These are phyloP conservation scores for Rhizophlyctis rosea DNA, from an alignment of 192 early-diverging fungal genomes.

Conservation along the genomic window DNA sequence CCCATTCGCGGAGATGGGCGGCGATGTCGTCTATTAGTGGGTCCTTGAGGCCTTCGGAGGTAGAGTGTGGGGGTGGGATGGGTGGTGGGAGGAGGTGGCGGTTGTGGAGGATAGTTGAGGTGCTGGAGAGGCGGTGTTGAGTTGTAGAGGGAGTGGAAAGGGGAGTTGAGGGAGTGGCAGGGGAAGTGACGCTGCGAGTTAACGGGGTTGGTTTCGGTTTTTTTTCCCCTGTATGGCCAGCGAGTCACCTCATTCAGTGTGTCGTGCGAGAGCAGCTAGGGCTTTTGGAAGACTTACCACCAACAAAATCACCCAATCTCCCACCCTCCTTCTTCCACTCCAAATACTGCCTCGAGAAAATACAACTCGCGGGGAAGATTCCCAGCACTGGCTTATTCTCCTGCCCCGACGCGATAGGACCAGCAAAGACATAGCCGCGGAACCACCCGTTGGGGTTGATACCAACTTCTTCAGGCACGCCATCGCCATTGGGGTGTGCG, in stretches of 20 bases:
- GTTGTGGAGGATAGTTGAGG: background rate
- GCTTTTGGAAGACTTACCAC: no score
- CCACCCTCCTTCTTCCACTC: no score
- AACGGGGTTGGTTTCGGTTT: no score
- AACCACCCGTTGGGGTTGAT: conserved; percentile 57
- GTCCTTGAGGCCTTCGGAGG: conserved; percentile 45
- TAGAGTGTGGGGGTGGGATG: background rate
- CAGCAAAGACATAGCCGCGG: conserved; percentile 59
- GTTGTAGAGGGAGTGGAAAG: no score
- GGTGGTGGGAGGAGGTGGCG: background rate
- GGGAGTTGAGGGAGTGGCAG: no score
- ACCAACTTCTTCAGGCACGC: no score
- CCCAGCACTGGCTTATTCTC: conserved; percentile 39
- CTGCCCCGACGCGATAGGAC: conserved; percentile 34
- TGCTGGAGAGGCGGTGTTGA: conserved; percentile 25
- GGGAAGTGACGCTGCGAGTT: no score
- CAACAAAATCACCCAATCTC: no score
- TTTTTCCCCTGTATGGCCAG: no score
- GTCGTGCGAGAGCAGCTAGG: no score
- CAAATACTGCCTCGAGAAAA: conserved; percentile 47
- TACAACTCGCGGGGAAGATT: conserved; percentile 53
- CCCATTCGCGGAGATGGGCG: conserved; percentile 63
- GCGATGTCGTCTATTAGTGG: conserved; percentile 67
- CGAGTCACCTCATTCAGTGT: no score
- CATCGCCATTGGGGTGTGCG: no score